These are phyloP conservation scores for Globisporangium rhizosaccharum DNA, from an alignment of 352 stramenopile genomes.

Conservation along the genomic window DNA sequence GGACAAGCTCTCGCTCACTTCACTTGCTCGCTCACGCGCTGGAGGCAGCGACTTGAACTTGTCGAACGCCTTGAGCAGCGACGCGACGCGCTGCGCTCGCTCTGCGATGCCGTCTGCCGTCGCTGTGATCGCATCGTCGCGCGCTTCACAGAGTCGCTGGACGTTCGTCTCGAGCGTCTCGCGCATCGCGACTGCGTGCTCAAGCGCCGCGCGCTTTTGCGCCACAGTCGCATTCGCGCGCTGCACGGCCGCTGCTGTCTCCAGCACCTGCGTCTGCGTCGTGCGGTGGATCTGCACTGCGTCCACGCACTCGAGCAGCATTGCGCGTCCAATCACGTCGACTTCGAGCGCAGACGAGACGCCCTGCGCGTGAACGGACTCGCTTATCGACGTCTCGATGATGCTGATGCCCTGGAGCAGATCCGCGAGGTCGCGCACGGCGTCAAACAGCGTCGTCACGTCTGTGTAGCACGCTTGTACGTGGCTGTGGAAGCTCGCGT, in stretches of 20 bases:
- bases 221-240: constrained; percentile 13
- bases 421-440: constrained; percentile 30
- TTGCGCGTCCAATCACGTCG: constrained; percentile 25
- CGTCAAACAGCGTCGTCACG: constrained; percentile 30
- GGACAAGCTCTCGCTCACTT: too few relatives aligned
- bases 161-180: constrained; percentile 6
- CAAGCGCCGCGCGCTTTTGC: constrained; percentile 7
- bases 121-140: constrained; percentile 3
- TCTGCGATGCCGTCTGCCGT: constrained; percentile 1
- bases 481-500: constrained; percentile 22
- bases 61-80: constrained; percentile 36
- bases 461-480: constrained; percentile 35
- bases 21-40: too few relatives aligned
- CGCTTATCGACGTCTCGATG: constrained; percentile 37
- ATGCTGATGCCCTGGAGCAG: constrained; percentile 49
- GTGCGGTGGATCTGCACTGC: constrained; percentile 11
- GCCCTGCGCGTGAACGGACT: constrained; percentile 7
- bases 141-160: not conserved
- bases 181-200: constrained; percentile 5
- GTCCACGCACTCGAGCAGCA: constrained; percentile 23
- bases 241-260: not conserved
- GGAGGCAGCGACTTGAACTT: constrained; percentile 25
- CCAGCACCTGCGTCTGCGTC: constrained; percentile 2
- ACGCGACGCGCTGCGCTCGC: constrained; percentile 19
- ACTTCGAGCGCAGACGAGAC: constrained; percentile 34